Evolutionary conservation across 192 early-diverging fungal genomes (phyloP).

Genomic region (Lobosporangium transversale): DNA sequence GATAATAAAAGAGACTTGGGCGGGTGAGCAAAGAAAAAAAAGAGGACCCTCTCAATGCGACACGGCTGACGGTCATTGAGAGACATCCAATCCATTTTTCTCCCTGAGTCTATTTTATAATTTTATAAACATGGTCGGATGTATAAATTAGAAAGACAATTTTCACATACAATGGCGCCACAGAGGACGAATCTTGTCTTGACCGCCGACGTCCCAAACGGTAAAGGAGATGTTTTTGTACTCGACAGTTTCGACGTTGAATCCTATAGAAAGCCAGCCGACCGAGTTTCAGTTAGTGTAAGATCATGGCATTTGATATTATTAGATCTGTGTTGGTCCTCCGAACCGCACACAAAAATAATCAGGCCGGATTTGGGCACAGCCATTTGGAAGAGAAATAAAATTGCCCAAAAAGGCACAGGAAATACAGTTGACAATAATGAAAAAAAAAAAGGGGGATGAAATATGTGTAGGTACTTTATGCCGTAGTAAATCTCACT

Average conservation of each 20-base stretch:
- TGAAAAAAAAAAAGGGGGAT: background rate
- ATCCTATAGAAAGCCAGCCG: slow-evolving; percentile 63
- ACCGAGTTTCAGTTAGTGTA: slow-evolving; percentile 6
- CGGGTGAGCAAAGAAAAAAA: too few relatives aligned
- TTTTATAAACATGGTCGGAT: too few relatives aligned
- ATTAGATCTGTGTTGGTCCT: background rate
- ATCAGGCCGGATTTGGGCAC: background rate
- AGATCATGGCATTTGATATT: background rate
- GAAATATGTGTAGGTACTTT: background rate
- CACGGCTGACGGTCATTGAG: too few relatives aligned
- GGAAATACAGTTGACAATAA: too few relatives aligned
- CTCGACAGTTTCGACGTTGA: slow-evolving; percentile 97
- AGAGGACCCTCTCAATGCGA: too few relatives aligned
- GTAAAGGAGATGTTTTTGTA: slow-evolving; percentile 99
- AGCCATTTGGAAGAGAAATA: background rate
- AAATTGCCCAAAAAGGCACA: background rate
- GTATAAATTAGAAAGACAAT: too few relatives aligned
- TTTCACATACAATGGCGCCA: slow-evolving; percentile 92
- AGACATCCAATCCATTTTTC: too few relatives aligned
- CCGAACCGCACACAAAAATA: background rate
- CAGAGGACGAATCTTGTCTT: slow-evolving; percentile 96
- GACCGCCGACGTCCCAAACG: slow-evolving; percentile 99
- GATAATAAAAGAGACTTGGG: too few relatives aligned
- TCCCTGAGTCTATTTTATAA: too few relatives aligned
- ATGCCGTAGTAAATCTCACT: too few relatives aligned